phyloP scores from a whole-genome alignment of 1,284 basidiomycete species.

The Sanghuangporus sanghuang region DNA sequence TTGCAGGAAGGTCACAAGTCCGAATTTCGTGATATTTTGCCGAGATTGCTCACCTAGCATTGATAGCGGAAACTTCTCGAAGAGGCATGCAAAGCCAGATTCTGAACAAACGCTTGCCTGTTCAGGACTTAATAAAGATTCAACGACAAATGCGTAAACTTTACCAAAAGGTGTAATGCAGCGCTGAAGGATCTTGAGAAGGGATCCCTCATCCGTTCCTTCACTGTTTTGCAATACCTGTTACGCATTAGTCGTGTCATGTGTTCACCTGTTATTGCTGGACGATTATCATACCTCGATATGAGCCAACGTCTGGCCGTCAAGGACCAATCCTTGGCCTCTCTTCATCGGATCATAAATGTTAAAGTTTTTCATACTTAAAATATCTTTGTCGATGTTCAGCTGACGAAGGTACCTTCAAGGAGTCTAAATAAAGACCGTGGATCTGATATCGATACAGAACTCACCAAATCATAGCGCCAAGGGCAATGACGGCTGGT shows the following conservation, averaged over 20 bases:
- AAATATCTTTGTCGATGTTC: constrained; percentile 90
- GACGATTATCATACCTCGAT: constrained; percentile 59
- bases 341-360: constrained; percentile 91
- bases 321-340: constrained; percentile 79
- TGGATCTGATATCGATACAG: neutral
- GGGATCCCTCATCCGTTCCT: constrained; percentile 83
- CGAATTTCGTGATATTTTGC: neutral
- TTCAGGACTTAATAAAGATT: neutral
- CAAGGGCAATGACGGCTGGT: constrained; percentile 77
- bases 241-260: neutral
- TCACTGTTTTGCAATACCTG: constrained; percentile 87
- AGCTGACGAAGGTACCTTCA: constrained; percentile 80
- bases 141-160: constrained; percentile 23
- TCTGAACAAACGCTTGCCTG: constrained; percentile 88
- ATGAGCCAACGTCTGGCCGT: constrained; percentile 92
- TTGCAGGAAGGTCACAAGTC: constrained; percentile 27
- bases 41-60: constrained; percentile 57
- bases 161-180: constrained; percentile 87
- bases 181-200: constrained; percentile 77
- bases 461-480: constrained; percentile 78
- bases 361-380: constrained; percentile 94
- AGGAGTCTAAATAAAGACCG: neutral
- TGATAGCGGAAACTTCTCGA: constrained; percentile 76
- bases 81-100: constrained; percentile 93
- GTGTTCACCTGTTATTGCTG: neutral